phyloP scores from a whole-genome alignment of 768 basidiomycete genomes.

The Sarcodon sp. region DNA sequence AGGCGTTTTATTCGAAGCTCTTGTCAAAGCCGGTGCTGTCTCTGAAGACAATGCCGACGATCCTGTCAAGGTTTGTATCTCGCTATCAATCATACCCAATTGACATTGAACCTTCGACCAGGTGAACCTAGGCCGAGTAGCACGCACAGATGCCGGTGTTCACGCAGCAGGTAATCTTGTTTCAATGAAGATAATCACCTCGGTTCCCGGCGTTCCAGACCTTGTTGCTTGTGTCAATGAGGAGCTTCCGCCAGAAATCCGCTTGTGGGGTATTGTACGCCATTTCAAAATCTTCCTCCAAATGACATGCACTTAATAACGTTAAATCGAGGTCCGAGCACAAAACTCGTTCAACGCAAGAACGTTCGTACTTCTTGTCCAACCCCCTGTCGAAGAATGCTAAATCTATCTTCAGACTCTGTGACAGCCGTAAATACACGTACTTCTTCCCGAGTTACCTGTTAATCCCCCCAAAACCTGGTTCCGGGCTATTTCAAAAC shows the following conservation, averaged over 20 bases:
- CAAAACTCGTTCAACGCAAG: slow-evolving; percentile 80
- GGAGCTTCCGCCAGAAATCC: slow-evolving; percentile 82
- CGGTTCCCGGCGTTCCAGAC: slow-evolving; percentile 58
- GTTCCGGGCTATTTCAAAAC: slow-evolving; percentile 40
- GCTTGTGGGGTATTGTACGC: slow-evolving; percentile 83
- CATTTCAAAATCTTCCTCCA: slow-evolving; percentile 1
- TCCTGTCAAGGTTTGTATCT: slow-evolving; percentile 55
- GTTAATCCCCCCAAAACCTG: slow-evolving; percentile 80
- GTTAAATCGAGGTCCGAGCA: slow-evolving; percentile 35
- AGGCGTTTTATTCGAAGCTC: slow-evolving; percentile 75
- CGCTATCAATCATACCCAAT: background rate
- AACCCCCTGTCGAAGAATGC: background rate
- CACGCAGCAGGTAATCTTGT: slow-evolving; percentile 95
- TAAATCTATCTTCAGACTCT: slow-evolving; percentile 37
- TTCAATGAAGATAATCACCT: slow-evolving; percentile 79
- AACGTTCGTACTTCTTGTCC: slow-evolving; percentile 28
- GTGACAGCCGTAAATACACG: slow-evolving; percentile 95
- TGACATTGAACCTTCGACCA: slow-evolving; percentile 15
- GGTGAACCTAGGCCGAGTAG: slow-evolving; percentile 80
- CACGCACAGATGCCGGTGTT: slow-evolving; percentile 94
- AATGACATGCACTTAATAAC: background rate
- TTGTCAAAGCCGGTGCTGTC: slow-evolving; percentile 87
- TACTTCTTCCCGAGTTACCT: slow-evolving; percentile 95
- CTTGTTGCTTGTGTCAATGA: slow-evolving; percentile 68
- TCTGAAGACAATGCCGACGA: slow-evolving; percentile 89